phyloP scores from a whole-genome alignment of 306 rosid genomes.

The Cucumis sativus region DNA sequence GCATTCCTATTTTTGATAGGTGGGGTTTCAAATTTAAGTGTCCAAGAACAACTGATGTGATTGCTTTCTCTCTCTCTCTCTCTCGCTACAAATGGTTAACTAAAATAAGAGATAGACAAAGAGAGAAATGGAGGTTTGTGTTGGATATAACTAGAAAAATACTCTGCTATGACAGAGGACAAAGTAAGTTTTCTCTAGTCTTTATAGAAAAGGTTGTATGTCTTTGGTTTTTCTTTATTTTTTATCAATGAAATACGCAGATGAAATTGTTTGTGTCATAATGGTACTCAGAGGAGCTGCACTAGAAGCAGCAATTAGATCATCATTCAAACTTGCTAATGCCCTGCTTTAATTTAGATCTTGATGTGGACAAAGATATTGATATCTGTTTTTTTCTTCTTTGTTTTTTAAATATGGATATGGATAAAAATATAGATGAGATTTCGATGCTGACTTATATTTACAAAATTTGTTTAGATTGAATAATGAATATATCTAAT shows the following conservation, averaged over 20 bases:
- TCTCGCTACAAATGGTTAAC: background rate
- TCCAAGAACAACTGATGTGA: background rate
- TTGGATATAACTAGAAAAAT: background rate
- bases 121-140: background rate
- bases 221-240: background rate
- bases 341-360: background rate
- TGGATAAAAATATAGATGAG: background rate
- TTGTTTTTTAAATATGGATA: background rate
- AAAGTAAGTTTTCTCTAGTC: background rate
- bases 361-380: background rate
- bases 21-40: background rate
- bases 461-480: background rate
- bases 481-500: too few species aligned
- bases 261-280: background rate
- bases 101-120: background rate
- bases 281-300: background rate
- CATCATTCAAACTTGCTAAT: background rate
- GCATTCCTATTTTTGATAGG: constrained; percentile 6
- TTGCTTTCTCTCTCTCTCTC: background rate
- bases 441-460: background rate
- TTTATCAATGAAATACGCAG: background rate
- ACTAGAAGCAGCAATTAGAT: background rate
- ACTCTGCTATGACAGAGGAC: background rate
- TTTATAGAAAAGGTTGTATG: background rate
- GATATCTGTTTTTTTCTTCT: background rate